Percentiles rank a stretch among this genome's conserved stretches.
Conservation (phyloP, 139 green algal species). For the Gonium pectorale region DNA sequence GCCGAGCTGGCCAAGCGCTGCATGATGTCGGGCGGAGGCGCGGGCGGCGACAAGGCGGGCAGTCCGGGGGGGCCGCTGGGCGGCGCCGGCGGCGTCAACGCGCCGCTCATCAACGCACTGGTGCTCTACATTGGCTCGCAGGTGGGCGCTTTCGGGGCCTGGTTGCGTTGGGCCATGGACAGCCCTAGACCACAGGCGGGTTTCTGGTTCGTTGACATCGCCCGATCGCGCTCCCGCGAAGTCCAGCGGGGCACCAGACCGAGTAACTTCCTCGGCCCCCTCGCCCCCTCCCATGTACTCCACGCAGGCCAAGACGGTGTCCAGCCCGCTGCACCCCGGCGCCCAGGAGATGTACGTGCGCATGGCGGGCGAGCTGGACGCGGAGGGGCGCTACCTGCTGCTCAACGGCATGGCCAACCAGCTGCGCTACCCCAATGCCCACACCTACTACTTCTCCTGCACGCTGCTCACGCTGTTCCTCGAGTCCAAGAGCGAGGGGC, state of each 20-base stretch:
- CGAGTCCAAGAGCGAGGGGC: constrained; percentile 70
- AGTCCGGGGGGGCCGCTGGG: not conserved
- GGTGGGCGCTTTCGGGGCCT: not conserved
- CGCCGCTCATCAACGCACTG: constrained; percentile 89
- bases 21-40: constrained; percentile 61
- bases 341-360: constrained; percentile 57
- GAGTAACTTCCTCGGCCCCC: too few species aligned
- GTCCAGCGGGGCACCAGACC: too few species aligned
- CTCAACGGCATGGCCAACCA: constrained; percentile 98
- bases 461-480: constrained; percentile 94
- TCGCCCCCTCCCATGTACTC: too few species aligned
- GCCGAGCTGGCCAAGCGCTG: constrained; percentile 65
- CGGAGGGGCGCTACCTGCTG: constrained; percentile 95
- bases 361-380: constrained; percentile 82
- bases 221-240: too few species aligned
- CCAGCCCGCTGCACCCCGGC: constrained; percentile 17
- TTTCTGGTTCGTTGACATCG: too few species aligned
- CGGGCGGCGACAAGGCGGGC: constrained; percentile 18
- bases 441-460: constrained; percentile 99
- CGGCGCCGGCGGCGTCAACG: constrained; percentile 63
- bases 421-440: constrained; percentile 97
- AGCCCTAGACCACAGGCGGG: too few species aligned
- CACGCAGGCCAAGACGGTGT: constrained; percentile 38
- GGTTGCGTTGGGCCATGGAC: not conserved
- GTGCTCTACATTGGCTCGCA: constrained; percentile 93